Percentiles rank a stretch among this genome's conserved stretches.
These are phyloP conservation scores for Thozetella sp. DNA, from an alignment of 495 filamentous ascomycete species.

Conservation along the genomic window DNA sequence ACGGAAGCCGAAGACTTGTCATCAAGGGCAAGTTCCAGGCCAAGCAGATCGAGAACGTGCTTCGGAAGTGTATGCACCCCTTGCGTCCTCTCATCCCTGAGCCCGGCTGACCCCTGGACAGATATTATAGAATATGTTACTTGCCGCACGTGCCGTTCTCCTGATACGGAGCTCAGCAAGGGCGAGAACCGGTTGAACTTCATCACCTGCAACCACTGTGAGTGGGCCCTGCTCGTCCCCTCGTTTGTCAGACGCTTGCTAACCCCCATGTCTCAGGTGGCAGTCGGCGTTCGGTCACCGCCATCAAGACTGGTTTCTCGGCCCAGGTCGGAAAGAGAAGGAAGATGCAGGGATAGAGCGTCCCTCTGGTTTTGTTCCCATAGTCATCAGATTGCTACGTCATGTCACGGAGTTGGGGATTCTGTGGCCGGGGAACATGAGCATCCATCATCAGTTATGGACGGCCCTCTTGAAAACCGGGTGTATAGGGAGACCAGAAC, in stretches of 20 bases:
- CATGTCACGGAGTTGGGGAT: neutral
- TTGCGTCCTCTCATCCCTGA: slow-evolving; percentile 13
- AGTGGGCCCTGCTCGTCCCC: neutral
- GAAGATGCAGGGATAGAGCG: slow-evolving; percentile 49
- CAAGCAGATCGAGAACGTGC: slow-evolving; percentile 95
- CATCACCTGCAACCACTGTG: slow-evolving; percentile 40
- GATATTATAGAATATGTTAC: slow-evolving; percentile 84
- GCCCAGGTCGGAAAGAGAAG: slow-evolving; percentile 96
- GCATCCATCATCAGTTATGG: neutral
- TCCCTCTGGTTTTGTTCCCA: neutral
- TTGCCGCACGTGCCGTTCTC: slow-evolving; percentile 94
- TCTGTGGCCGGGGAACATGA: slow-evolving; percentile 1
- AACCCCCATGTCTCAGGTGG: slow-evolving; percentile 70
- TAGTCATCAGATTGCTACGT: slow-evolving; percentile 2
- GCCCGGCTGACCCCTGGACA: slow-evolving; percentile 32
- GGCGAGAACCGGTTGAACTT: slow-evolving; percentile 88
- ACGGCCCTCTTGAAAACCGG: neutral
- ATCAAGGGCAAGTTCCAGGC: slow-evolving; percentile 99
- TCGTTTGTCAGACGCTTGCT: neutral
- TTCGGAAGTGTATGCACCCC: slow-evolving; percentile 63
- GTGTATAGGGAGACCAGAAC: neutral
- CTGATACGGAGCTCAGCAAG: slow-evolving; percentile 96
- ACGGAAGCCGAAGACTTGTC: slow-evolving; percentile 89
- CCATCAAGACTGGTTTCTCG: slow-evolving; percentile 99
- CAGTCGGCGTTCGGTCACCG: slow-evolving; percentile 85